Percentiles rank a stretch among this genome's conserved stretches.
phyloP scores from a whole-genome alignment of 257 asterid genomes.

The Primulina tabacum region DNA sequence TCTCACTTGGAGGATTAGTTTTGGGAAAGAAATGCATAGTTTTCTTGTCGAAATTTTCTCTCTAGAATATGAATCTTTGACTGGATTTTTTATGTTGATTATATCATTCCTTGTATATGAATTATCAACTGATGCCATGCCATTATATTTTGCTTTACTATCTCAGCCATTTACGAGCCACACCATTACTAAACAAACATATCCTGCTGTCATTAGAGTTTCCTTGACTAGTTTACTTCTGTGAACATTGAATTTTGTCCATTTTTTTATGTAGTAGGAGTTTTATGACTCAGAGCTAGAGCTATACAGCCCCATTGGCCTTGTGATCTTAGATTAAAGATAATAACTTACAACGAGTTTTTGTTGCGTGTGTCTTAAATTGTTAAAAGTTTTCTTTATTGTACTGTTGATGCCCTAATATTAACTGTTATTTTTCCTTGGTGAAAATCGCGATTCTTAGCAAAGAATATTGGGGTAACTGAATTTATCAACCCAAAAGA shows the following conservation, averaged over 20 bases:
- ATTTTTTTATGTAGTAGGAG: neutral
- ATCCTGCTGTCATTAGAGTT: constrained; percentile 1
- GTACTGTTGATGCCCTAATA: constrained; percentile 9
- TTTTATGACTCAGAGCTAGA: neutral
- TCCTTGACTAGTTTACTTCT: neutral
- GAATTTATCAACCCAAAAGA: constrained; percentile 96
- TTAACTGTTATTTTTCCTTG: constrained; percentile 2
- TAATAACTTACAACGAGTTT: neutral
- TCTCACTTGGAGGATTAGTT: neutral
- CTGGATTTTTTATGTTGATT: neutral
- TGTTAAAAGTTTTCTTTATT: neutral
- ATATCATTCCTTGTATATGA: neutral
- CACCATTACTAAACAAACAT: neutral
- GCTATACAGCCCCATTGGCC: too few species aligned
- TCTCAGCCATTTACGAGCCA: neutral
- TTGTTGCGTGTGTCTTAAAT: neutral
- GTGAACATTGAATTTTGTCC: too few species aligned
- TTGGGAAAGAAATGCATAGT: neutral
- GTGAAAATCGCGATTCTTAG: constrained; percentile 38
- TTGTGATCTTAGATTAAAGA: neutral
- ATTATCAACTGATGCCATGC: neutral
- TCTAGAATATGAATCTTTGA: neutral
- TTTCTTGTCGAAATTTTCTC: neutral
- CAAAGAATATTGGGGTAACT: constrained; percentile 85
- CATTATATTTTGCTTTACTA: neutral